A percentile compares a stretch with the other conserved stretches of the same genome.
Evolutionary conservation across 108 stramenopile genomes (phyloP).

Genomic region (Discostella pseudostelligera): DNA sequence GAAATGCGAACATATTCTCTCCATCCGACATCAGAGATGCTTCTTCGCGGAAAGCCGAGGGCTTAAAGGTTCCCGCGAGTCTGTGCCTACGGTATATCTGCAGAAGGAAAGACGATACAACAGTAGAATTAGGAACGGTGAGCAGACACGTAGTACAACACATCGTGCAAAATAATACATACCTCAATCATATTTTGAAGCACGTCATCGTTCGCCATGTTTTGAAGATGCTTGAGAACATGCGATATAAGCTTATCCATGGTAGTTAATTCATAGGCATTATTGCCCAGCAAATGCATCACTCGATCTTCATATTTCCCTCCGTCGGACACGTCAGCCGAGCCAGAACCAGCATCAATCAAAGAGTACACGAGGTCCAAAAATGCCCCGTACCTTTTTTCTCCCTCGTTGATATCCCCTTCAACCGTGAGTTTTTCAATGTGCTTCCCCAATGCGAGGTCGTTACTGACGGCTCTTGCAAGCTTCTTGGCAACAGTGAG

Average conservation of each 20-base stretch:
- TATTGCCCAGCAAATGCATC: conserved; percentile 78
- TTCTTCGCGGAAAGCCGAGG: conserved; percentile 83
- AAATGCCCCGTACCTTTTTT: conserved; percentile 74
- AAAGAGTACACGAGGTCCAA: conserved; percentile 70
- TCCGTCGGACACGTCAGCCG: conserved; percentile 55
- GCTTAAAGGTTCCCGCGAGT: conserved; percentile 72
- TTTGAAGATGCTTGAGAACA: conserved; percentile 81
- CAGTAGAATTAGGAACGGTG: not conserved
- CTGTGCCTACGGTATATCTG: conserved; percentile 73
- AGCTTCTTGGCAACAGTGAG: conserved; percentile 75
- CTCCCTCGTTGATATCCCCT: conserved; percentile 56
- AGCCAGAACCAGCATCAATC: conserved; percentile 51
- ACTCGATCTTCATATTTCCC: conserved; percentile 84
- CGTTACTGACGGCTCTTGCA: conserved; percentile 58
- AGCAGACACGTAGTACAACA: too few relatives aligned
- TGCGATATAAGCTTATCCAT: conserved; percentile 90
- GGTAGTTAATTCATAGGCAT: conserved; percentile 82
- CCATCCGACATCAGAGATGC: conserved; percentile 83
- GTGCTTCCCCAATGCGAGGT: conserved; percentile 58
- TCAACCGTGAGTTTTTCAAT: conserved; percentile 64
- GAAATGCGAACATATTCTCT: conserved; percentile 87
- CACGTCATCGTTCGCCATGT: conserved; percentile 80
- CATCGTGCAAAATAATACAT: not conserved
- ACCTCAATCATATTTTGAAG: conserved; percentile 77
- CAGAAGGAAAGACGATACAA: not conserved